Percentiles rank a stretch among this genome's conserved stretches.
phyloP scores from a whole-genome alignment of 768 basidiomycete species.

The Pleurotus tuber-regium region DNA sequence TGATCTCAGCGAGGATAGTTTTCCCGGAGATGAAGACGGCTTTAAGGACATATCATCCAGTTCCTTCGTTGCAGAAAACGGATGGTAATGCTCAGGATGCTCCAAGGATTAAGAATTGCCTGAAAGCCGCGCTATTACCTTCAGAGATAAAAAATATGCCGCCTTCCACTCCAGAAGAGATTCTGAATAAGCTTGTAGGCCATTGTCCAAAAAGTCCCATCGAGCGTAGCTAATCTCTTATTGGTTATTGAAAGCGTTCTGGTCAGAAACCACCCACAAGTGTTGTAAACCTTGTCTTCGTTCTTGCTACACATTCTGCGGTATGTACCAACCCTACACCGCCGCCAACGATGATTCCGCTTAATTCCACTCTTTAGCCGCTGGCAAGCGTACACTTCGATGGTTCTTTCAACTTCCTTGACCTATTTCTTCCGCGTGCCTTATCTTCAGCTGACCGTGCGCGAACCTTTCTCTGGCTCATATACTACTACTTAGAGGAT shows the following conservation, averaged over 20 bases:
- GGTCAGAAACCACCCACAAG: conserved; percentile 64
- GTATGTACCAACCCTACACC: conserved; percentile 31
- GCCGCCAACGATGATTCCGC: not conserved
- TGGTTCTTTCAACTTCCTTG: conserved; percentile 69
- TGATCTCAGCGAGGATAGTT: conserved; percentile 37
- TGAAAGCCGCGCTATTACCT: conserved; percentile 57
- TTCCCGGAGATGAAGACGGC: conserved; percentile 81
- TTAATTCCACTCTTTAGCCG: conserved; percentile 34
- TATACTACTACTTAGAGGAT: conserved; percentile 79
- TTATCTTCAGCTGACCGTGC: conserved; percentile 73
- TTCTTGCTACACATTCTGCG: conserved; percentile 58
- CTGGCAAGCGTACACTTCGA: conserved; percentile 72
- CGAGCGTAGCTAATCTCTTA: conserved; percentile 2
- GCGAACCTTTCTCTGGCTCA: conserved; percentile 76
- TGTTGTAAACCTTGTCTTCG: conserved; percentile 68
- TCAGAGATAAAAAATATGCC: conserved; percentile 39
- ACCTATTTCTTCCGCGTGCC: conserved; percentile 74
- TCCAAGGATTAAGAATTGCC: conserved; percentile 72
- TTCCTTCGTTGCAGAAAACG: conserved; percentile 68
- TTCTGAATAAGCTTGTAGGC: conserved; percentile 54
- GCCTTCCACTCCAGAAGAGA: conserved; percentile 55
- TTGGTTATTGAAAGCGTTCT: conserved; percentile 31
- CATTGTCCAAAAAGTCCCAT: conserved; percentile 1
- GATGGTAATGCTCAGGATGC: conserved; percentile 75
- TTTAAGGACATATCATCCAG: conserved; percentile 74